Evolutionary conservation across 116 monocot genomes (phyloP).

Genomic region (Cymodocea nodosa): DNA sequence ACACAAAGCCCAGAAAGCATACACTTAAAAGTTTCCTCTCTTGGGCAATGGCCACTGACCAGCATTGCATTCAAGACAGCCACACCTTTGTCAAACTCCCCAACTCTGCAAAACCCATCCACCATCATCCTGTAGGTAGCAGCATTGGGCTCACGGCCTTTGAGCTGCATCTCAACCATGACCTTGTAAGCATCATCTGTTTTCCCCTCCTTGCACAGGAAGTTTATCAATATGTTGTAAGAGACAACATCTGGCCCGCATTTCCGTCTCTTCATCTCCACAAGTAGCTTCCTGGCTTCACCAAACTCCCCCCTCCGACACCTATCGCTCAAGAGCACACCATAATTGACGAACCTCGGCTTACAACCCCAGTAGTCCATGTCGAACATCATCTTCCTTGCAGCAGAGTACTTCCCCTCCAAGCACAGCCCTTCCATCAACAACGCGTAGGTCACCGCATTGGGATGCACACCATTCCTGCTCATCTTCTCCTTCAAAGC

Average conservation of each 20-base stretch:
- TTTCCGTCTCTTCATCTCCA: constrained; percentile 63
- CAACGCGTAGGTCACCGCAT: constrained; percentile 61
- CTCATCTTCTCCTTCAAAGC: constrained; percentile 56
- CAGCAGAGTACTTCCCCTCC: constrained; percentile 31
- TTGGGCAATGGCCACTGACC: constrained; percentile 48
- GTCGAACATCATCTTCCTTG: constrained; percentile 84
- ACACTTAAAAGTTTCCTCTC: constrained; percentile 30
- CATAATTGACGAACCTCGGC: constrained; percentile 44
- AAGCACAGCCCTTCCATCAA: constrained; percentile 76
- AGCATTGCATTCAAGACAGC: constrained; percentile 57
- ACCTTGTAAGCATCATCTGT: constrained; percentile 68
- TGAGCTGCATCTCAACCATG: constrained; percentile 71
- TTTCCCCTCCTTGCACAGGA: constrained; percentile 31
- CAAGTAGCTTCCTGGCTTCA: constrained; percentile 37
- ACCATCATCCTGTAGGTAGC: constrained; percentile 61
- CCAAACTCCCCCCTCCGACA: constrained; percentile 41
- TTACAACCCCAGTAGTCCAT: constrained; percentile 88
- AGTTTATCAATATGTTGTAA: constrained; percentile 57
- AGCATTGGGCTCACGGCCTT: constrained; percentile 34
- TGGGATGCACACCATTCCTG: constrained; percentile 35
- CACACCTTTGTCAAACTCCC: constrained; percentile 57
- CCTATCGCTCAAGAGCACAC: constrained; percentile 65
- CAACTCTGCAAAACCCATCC: constrained; percentile 52
- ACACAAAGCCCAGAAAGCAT: constrained; percentile 46
- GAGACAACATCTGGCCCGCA: constrained; percentile 39